These are phyloP conservation scores for Acorus calamus DNA, from an alignment of 106 monocot genomes.

Conservation along the genomic window DNA sequence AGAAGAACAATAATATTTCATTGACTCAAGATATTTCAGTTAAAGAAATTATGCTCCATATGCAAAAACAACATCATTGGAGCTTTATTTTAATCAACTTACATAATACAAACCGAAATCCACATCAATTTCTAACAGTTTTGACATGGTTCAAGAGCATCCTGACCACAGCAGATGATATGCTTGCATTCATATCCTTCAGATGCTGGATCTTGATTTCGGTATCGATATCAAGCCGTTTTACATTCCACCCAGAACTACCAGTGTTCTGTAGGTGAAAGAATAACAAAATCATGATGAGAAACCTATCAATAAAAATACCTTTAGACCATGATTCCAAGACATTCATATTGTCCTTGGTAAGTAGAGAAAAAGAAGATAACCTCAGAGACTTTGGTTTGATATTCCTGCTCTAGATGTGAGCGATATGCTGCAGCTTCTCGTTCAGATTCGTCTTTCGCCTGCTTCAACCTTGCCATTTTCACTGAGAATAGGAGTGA, in stretches of 20 bases:
- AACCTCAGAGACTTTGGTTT: constrained; percentile 28
- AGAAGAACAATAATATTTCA: too few relatives aligned
- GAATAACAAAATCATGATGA: too few relatives aligned
- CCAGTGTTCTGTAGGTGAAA: constrained; percentile 13
- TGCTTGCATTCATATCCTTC: constrained; percentile 14
- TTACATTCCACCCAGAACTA: constrained; percentile 21
- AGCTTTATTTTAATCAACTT: too few relatives aligned
- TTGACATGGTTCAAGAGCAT: constrained; percentile 31
- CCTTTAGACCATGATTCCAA: too few relatives aligned
- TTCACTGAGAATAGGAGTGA: constrained; percentile 29
- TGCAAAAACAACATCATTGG: too few relatives aligned
- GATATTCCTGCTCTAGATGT: constrained; percentile 27
- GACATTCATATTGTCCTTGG: too few relatives aligned
- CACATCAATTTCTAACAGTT: constrained; percentile 9
- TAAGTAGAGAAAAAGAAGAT: neutral
- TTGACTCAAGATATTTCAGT: too few relatives aligned
- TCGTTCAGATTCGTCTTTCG: constrained; percentile 29
- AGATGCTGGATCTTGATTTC: constrained; percentile 24
- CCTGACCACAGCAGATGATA: constrained; percentile 17
- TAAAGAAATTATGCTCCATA: too few relatives aligned
- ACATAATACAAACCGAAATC: too few relatives aligned
- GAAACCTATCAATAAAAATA: too few relatives aligned
- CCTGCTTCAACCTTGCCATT: constrained; percentile 24
- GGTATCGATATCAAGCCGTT: constrained; percentile 36
- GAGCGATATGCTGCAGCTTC: constrained; percentile 24